Evolutionary conservation across 306 rosid species (phyloP).

Genomic region (Cucurbita maxima): DNA sequence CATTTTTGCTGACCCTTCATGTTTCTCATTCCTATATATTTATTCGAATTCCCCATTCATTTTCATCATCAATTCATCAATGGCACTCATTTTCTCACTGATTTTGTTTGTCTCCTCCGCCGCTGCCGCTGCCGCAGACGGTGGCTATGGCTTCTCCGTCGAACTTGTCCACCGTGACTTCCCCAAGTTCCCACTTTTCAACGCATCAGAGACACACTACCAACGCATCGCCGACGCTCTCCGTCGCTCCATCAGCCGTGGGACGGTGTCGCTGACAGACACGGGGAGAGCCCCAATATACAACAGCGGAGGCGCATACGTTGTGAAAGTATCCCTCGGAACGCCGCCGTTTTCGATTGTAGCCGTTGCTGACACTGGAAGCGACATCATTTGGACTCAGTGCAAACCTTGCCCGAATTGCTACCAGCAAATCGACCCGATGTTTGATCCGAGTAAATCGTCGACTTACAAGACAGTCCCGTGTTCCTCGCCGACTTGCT

Average conservation of each 20-base stretch:
- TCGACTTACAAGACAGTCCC: constrained; percentile 7
- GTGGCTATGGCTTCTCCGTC: constrained; percentile 13
- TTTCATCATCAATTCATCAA: background rate
- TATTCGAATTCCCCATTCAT: background rate
- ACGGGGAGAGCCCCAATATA: background rate
- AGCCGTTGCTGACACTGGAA: constrained; percentile 44
- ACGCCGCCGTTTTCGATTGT: constrained; percentile 27
- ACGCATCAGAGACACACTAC: constrained; percentile 10
- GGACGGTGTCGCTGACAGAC: background rate
- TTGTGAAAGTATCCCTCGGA: constrained; percentile 29
- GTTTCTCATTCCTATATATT: background rate
- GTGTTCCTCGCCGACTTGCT: constrained; percentile 8
- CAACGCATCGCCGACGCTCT: constrained; percentile 15
- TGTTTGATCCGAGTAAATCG: constrained; percentile 30
- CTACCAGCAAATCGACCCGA: constrained; percentile 21
- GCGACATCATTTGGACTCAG: constrained; percentile 43
- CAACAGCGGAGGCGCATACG: constrained; percentile 13
- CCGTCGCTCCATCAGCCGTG: constrained; percentile 17
- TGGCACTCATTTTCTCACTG: background rate
- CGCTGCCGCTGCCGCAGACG: background rate
- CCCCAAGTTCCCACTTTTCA: constrained; percentile 26
- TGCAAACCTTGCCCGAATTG: constrained; percentile 34
- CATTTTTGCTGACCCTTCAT: background rate
- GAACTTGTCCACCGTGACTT: constrained; percentile 46
- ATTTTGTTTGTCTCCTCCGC: background rate